Percentiles rank a stretch among this genome's conserved stretches.
These are phyloP conservation scores for Lactarius sanguifluus DNA, from an alignment of 768 basidiomycete species.

Conservation along the genomic window DNA sequence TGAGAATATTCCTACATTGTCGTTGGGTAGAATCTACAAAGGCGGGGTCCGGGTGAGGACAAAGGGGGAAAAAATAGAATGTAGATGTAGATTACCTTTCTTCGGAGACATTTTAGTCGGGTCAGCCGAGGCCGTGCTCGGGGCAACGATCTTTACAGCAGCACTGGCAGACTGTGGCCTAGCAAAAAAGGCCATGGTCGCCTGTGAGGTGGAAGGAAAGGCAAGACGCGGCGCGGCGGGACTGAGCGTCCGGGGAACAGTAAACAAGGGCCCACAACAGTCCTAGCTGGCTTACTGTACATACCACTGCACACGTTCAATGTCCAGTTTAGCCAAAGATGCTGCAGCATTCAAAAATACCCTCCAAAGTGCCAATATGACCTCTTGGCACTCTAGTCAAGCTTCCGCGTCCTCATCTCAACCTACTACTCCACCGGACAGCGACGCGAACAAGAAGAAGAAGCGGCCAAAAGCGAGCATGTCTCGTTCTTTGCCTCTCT, in stretches of 20 bases:
- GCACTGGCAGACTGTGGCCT: slow-evolving; percentile 57
- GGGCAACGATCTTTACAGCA: slow-evolving; percentile 72
- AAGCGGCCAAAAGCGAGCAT: slow-evolving; percentile 63
- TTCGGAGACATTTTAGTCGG: slow-evolving; percentile 52
- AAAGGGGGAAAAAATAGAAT: slow-evolving; percentile 15
- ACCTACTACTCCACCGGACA: slow-evolving; percentile 40
- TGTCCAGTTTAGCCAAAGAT: slow-evolving; percentile 71
- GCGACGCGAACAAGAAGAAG: slow-evolving; percentile 43
- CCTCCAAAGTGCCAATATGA: slow-evolving; percentile 62
- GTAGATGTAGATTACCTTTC: slow-evolving; percentile 36
- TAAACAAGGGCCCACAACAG: slow-evolving; percentile 19
- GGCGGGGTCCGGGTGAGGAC: slow-evolving; percentile 24
- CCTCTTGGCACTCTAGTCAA: slow-evolving; percentile 70
- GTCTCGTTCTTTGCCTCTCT: slow-evolving; percentile 35
- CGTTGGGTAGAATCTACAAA: slow-evolving; percentile 63
- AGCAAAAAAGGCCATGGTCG: slow-evolving; percentile 66
- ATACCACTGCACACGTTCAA: slow-evolving; percentile 35
- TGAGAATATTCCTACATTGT: slow-evolving; percentile 88
- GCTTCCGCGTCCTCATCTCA: slow-evolving; percentile 36
- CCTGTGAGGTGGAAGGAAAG: slow-evolving; percentile 11
- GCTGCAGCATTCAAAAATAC: slow-evolving; percentile 67
- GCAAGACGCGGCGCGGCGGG: neutral
- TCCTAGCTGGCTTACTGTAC: neutral
- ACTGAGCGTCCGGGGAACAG: neutral
- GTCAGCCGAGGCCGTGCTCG: slow-evolving; percentile 44